Evolutionary conservation across 2,329 filamentous ascomycete species (phyloP).

Genomic region (Harringtonia lauricola): DNA sequence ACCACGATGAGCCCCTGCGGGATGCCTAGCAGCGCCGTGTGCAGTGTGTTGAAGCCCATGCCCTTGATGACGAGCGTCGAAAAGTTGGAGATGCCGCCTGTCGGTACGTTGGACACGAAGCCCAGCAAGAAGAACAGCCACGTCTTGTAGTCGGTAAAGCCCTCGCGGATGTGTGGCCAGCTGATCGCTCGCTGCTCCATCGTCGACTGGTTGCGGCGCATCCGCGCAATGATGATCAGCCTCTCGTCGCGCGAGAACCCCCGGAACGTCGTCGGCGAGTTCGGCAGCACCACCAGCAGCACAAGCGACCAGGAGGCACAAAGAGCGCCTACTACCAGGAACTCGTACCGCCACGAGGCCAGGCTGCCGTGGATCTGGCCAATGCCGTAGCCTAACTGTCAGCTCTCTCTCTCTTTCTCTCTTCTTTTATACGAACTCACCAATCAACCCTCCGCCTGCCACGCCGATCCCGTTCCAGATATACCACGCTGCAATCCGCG

Average conservation of each 20-base stretch:
- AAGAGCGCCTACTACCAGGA: slow-evolving; percentile 49
- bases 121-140: slow-evolving; percentile 47
- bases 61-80: slow-evolving; percentile 48
- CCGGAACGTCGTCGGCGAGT: slow-evolving; percentile 40
- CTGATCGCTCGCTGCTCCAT: slow-evolving; percentile 46
- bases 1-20: too few relatives aligned
- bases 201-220: slow-evolving; percentile 46
- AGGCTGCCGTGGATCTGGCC: slow-evolving; percentile 46
- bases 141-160: slow-evolving; percentile 45
- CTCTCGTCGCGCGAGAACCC: slow-evolving; percentile 39
- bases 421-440: too few relatives aligned
- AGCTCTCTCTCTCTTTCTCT: too few relatives aligned
- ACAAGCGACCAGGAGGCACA: slow-evolving; percentile 50
- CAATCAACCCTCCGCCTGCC: slow-evolving; percentile 37
- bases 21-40: slow-evolving; percentile 26
- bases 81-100: slow-evolving; percentile 51
- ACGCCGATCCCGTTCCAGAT: slow-evolving; percentile 48
- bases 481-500: slow-evolving; percentile 49
- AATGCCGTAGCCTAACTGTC: slow-evolving; percentile 44
- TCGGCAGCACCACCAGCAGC: slow-evolving; percentile 43
- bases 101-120: slow-evolving; percentile 40
- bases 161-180: slow-evolving; percentile 41
- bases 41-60: slow-evolving; percentile 35
- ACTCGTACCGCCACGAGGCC: slow-evolving; percentile 55
- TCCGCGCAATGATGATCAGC: slow-evolving; percentile 40